Base-by-base conservation (phyloP, 176 grass and related monocot species). In the Raddia guianensis region DNA sequence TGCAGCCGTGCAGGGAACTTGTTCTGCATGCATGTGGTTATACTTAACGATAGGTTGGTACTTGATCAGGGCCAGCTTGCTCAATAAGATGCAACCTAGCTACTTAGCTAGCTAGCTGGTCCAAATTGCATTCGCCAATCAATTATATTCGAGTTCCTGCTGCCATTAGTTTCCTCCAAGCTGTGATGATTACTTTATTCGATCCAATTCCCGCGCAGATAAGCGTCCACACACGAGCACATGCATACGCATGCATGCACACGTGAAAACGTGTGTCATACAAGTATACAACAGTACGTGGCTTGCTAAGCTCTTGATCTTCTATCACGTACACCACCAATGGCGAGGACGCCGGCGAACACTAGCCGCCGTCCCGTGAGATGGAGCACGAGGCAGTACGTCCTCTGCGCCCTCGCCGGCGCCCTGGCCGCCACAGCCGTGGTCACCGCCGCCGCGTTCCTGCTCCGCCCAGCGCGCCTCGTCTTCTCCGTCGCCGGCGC, bases 401-500 rank as follows among this genome's bases (percentile, higher is more conserved):
- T 49, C 18, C 5, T 70, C 9, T 15, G 45, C 45, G 43, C 46
- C 1, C 46, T 50, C 68, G 46, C 9, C 68, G 68, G 68, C 7
- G 46, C 5, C 18, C 16, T 70, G 4, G 68, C 19, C 68, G 46
- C 68, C 68, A 70, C 68, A 3, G 66, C 44, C n/a, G 5, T 70
- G 44, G 44, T 49, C 44, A 70, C 43, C 46, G 46, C 2, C 19
- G n/a, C 32, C 19, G 12, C 46, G 3, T 70, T 70, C 45, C 8
- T 70, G 4, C 66, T 70, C 66, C 66, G 44, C 6, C 66, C n/a
- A 1, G 43, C 66, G 43, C 43, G 14, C 10, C 16, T 70, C 16
- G 5, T 5, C 45, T 70, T 70, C 67, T 70, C 67, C 67, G 44
- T 70, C 67, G 45, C 45, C 18, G 45, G 48, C 67, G 67, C 45